A percentile compares a stretch with the other conserved stretches of the same genome.
These are phyloP conservation scores for Zygosaccharomyces lentus DNA, from an alignment of 805 yeast genomes.

Conservation along the genomic window DNA sequence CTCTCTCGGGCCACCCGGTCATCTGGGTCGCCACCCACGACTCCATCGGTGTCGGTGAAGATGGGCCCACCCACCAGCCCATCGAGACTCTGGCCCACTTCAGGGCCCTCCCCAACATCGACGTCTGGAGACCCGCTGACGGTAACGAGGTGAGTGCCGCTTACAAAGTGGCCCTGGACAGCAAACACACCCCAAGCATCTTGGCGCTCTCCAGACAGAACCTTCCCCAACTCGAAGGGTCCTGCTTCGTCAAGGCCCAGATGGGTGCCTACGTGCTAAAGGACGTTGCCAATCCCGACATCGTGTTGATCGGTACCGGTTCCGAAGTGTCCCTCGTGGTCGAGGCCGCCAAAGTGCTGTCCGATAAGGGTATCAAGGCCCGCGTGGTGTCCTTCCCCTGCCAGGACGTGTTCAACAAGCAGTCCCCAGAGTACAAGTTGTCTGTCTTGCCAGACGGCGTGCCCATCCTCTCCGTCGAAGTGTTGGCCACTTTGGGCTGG, in stretches of 20 bases:
- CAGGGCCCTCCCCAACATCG: slow-evolving; percentile 77
- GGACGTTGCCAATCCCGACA: slow-evolving; percentile 54
- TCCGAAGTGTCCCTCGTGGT: slow-evolving; percentile 82
- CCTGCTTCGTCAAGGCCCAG: slow-evolving; percentile 82
- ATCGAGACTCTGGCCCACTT: slow-evolving; percentile 83
- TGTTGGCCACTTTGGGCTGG: slow-evolving; percentile 89
- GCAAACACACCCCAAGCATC: slow-evolving; percentile 63
- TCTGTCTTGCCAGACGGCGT: slow-evolving; percentile 91
- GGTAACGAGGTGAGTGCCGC: slow-evolving; percentile 88
- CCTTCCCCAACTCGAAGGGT: slow-evolving; percentile 90
- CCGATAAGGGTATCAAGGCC: slow-evolving; percentile 54
- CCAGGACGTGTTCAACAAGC: slow-evolving; percentile 82
- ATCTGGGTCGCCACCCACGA: slow-evolving; percentile 89
- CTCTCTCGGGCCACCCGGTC: slow-evolving; percentile 77
- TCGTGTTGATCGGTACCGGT: slow-evolving; percentile 85
- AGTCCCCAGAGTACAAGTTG: slow-evolving; percentile 72
- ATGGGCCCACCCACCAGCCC: slow-evolving; percentile 93
- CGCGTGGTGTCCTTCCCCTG: slow-evolving; percentile 91
- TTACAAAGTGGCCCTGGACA: slow-evolving; percentile 59
- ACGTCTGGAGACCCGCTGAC: slow-evolving; percentile 92
- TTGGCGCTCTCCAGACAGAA: slow-evolving; percentile 81
- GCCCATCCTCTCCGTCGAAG: slow-evolving; percentile 93
- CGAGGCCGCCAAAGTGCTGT: slow-evolving; percentile 73
- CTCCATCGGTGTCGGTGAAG: slow-evolving; percentile 88
- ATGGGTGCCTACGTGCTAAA: slow-evolving; percentile 90